A percentile compares a stretch with the other conserved stretches of the same genome.
phyloP scores from a whole-genome alignment of 805 yeast genomes.

The Saccharomycopsis capsularis region DNA sequence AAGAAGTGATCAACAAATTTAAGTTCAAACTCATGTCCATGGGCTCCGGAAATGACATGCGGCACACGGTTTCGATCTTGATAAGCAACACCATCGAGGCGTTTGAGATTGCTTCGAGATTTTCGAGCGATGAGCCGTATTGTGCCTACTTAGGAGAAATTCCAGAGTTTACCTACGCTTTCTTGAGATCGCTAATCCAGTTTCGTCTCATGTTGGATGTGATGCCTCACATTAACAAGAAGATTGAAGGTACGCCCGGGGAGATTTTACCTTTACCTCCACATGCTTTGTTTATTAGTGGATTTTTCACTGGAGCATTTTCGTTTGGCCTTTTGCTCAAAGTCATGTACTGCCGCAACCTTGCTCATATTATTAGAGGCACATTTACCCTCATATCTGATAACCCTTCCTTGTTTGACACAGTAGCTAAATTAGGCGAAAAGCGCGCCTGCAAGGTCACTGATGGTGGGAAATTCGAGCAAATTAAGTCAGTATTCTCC shows the following conservation, averaged over 20 bases:
- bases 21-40: background rate
- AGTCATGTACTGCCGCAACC: background rate
- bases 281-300: background rate
- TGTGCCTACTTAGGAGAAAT: constrained; percentile 10
- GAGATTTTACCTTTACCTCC: background rate
- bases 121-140: constrained; percentile 14
- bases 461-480: background rate
- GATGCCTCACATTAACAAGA: background rate
- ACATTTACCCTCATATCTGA: constrained; percentile 4
- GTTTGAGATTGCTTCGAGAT: constrained; percentile 16
- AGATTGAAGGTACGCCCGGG: background rate
- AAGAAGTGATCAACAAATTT: background rate
- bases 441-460: background rate
- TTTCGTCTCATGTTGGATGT: constrained; percentile 4
- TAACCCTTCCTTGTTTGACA: constrained; percentile 3
- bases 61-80: background rate
- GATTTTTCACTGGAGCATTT: constrained; percentile 3
- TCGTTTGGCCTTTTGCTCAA: constrained; percentile 2
- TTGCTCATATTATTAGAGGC: constrained; percentile 1
- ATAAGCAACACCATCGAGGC: constrained; percentile 15
- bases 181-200: constrained; percentile 13
- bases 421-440: background rate
- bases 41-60: background rate
- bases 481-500: background rate
- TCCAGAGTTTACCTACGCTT: constrained; percentile 16